Evolutionary conservation across 768 basidiomycete species (phyloP), one percentile per base, ranked within the genome.

Genomic region (Pleurotus tuber-regium): DNA sequence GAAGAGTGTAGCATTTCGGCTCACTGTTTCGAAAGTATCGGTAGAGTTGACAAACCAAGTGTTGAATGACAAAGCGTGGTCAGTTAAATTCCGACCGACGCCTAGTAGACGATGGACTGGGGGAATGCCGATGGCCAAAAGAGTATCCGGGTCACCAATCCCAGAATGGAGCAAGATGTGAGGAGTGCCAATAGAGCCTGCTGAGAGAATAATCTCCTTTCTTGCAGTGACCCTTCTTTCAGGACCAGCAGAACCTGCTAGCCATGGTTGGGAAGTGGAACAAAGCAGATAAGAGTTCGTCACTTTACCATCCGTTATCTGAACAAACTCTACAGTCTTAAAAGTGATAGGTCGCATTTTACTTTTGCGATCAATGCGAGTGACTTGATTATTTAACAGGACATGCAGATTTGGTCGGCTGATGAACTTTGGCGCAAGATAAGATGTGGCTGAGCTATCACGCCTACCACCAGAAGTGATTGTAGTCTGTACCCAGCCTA

Each of bases 131-230:
- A 68, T 16, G 4, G 43, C 46, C 2, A 26, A 43, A 1, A 73
- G 62, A 10, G 60, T 58, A 23, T 35, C 30, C 10, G 46, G 51
- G 30, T 63, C 59, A 7, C 74, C 72, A 19, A 75, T 69, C 30
- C 72, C 72, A 10, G 70, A 72, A 24, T 66, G 63, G 41, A 68
- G 55, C 7, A 73, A 59, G 26, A 74, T 63, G 2, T 68, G 66
- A 1, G 73, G 68, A 2, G 73, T 72, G 28, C 26, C 26, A 12
- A 72, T 55, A 1, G 62, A 52, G 16, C 73, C 73, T 7, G 66
- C 70, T 2, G 70, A 71, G 4, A 75, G 59, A 25, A 75, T 67
- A 30, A 73, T 59, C 48, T 74, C 72, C 33, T 65, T 69, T n/a
- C 44, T 57, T 1, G 70, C 70, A 1, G 31, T 52, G 12, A 68